A percentile compares a stretch with the other conserved stretches of the same genome.
Evolutionary conservation across 2,329 filamentous ascomycete species (phyloP).

Genomic region (Zymoseptoria crescenta): DNA sequence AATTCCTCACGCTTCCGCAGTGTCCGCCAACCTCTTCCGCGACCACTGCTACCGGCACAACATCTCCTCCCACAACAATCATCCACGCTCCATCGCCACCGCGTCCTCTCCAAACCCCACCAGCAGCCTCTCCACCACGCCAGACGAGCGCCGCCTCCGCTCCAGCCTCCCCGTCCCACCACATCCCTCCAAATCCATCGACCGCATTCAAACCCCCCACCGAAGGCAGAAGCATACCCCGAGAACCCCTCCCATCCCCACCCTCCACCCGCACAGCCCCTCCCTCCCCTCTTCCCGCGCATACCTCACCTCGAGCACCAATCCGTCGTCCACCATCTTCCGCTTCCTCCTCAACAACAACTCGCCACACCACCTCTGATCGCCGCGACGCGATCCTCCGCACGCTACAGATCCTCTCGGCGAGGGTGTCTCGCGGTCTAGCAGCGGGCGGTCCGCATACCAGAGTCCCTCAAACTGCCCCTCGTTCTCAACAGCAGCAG

Average conservation of each 20-base stretch:
- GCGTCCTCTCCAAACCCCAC: no score
- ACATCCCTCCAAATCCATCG: neutral
- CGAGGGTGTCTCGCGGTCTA: neutral
- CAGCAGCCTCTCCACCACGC: no score
- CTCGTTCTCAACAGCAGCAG: no score
- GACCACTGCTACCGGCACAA: neutral
- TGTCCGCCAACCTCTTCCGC: neutral
- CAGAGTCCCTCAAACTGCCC: no score
- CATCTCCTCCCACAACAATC: no score
- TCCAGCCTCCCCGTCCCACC: no score
- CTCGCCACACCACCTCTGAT: slow-evolving; percentile 2
- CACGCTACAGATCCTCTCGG: slow-evolving; percentile 16
- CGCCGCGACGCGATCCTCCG: slow-evolving; percentile 17
- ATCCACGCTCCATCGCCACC: no score
- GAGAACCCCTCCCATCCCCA: neutral
- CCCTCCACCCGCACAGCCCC: no score
- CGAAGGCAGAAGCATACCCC: neutral
- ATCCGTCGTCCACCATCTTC: neutral
- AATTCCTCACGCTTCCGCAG: neutral
- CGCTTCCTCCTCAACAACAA: no score
- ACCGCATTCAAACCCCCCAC: neutral
- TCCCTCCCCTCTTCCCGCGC: neutral
- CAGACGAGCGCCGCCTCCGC: no score
- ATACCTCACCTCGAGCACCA: neutral
- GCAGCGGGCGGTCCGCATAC: no score